Evolutionary conservation across 108 stramenopile species (phyloP).

Genomic region (Aureococcus anophagefferens): DNA sequence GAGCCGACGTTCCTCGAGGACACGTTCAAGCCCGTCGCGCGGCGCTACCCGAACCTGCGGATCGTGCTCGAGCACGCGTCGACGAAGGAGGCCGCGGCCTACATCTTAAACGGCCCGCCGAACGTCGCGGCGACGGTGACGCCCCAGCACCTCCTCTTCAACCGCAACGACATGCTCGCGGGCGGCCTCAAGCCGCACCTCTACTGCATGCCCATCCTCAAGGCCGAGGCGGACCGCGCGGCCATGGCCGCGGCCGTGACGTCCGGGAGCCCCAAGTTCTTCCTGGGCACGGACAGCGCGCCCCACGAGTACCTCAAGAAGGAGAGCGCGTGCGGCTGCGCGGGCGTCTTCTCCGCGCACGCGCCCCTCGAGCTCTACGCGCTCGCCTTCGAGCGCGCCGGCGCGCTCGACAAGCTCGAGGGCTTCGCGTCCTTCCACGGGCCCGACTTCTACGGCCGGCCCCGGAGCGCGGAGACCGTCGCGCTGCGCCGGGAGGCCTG

Average conservation of each 20-base stretch:
- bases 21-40: slow-evolving; percentile 76
- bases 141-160: slow-evolving; percentile 94
- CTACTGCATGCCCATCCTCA: slow-evolving; percentile 96
- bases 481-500: slow-evolving; percentile 64
- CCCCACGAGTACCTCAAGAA: slow-evolving; percentile 76
- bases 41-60: slow-evolving; percentile 69
- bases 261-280: slow-evolving; percentile 80
- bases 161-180: slow-evolving; percentile 72
- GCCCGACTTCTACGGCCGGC: slow-evolving; percentile 83
- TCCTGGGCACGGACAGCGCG: slow-evolving; percentile 94
- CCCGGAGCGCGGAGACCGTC: slow-evolving; percentile 54
- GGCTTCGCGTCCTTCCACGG: slow-evolving; percentile 76
- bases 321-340: slow-evolving; percentile 82
- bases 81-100: slow-evolving; percentile 82
- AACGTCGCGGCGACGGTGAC: slow-evolving; percentile 95
- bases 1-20: slow-evolving; percentile 86
- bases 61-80: slow-evolving; percentile 96
- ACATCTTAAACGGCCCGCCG: slow-evolving; percentile 53
- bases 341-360: slow-evolving; percentile 90
- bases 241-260: slow-evolving; percentile 81
- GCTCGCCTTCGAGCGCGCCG: slow-evolving; percentile 78
- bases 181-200: slow-evolving; percentile 89
- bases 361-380: slow-evolving; percentile 88
- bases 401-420: slow-evolving; percentile 75
- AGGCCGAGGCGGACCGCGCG: slow-evolving; percentile 82